Evolutionary conservation across 768 basidiomycete species (phyloP), one percentile per base, ranked within the genome.

Genomic region (Russula compacta): DNA sequence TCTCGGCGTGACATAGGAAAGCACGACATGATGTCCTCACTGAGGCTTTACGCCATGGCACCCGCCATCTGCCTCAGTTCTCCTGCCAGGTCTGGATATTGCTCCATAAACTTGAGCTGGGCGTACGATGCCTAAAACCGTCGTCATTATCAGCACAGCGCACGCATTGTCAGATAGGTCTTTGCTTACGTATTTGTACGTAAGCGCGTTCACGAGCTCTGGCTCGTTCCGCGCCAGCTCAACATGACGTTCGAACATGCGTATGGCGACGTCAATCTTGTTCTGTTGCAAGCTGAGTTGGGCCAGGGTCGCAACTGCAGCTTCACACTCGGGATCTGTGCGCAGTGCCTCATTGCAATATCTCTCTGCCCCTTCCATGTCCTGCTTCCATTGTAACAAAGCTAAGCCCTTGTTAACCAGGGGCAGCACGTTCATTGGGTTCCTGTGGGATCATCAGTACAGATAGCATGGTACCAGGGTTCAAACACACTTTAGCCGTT

Each of bases 401-500:
- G 93, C 89, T 21, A 98, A 86, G n/a, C 95, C 94, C 71, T 95
- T 97, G 84, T 99, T 99, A 56, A 98, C 94, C 47, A 95, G 77
- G 0, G 95, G 89, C 3, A 98, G 80, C 24, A 97, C 95, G 71
- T 98, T 99, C 55, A 76, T 75, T 29, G 79, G 86, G 24, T 33
- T 65, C 53, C 65, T 66, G 39, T 39, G 8, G 15, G 32, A 7
- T 69, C 69, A 76, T 63, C 66, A 69, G 55, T 50, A 59, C 32
- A 39, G 21, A 57, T 53, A 39, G 11, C 9, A 14, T 40, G 46
- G 38, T 33, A 58, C 53, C 43, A 42, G 32, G 33, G 21, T 53
- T 58, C 39, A 21, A 21, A 72, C 79, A 49, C 66, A 88, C 89
- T 85, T 88, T 44, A 76, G 66, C 69, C 86, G 86, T 73, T 97